Percentiles rank a stretch among this genome's conserved stretches.
Conservation (phyloP, 2,329 filamentous ascomycete genomes). For the Cordyceps militaris region DNA sequence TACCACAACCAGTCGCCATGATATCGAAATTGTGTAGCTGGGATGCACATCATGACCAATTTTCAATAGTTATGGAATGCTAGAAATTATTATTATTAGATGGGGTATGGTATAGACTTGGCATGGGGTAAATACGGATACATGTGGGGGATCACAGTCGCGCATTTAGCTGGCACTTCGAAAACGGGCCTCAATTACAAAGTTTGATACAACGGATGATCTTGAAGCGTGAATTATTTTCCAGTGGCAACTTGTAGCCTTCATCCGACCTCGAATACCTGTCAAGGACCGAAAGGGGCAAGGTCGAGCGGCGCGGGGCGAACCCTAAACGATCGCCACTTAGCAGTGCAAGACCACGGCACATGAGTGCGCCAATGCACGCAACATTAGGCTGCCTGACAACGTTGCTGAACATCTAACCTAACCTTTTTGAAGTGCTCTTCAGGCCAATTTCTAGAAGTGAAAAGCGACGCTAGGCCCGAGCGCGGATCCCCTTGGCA, state of each 20-base stretch:
- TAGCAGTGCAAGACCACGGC: not conserved
- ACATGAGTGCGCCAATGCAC: not conserved
- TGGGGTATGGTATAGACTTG: not conserved
- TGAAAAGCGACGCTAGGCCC: not conserved
- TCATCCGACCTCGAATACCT: not conserved
- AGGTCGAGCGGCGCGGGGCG: not conserved
- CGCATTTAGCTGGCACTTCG: not conserved
- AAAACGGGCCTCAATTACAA: not conserved
- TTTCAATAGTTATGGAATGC: not conserved
- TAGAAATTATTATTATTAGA: not conserved
- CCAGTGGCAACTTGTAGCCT: not conserved
- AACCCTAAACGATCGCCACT: not conserved
- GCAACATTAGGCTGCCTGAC: not conserved
- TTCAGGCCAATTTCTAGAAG: too few species aligned
- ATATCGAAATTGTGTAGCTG: conserved; percentile 8
- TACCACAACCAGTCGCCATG: conserved; percentile 3
- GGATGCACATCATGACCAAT: not conserved
- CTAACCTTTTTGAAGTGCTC: too few species aligned
- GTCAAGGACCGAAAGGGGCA: not conserved
- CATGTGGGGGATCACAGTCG: not conserved
- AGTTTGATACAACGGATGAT: not conserved
- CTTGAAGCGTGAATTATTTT: not conserved
- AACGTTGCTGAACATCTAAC: not conserved
- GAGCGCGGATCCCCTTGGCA: too few species aligned
- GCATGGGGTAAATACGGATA: not conserved